Conservation (phyloP, 768 basidiomycete species). For the Amyloporia xantha region DNA sequence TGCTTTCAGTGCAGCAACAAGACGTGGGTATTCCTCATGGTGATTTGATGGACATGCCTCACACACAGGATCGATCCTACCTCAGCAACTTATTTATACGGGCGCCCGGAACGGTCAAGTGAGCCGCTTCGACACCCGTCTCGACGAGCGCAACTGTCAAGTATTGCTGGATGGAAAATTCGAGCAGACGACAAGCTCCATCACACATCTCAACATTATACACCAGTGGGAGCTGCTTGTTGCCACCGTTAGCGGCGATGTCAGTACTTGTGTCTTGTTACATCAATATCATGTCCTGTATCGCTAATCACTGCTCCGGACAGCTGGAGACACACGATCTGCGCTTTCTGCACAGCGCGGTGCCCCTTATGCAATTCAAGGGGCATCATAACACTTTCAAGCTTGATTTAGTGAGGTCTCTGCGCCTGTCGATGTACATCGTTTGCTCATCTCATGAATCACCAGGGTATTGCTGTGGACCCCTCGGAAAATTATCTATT, state of each 20-base stretch:
- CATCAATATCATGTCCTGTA: too few species aligned
- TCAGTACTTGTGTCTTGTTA: constrained; percentile 24
- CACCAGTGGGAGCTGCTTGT: constrained; percentile 47
- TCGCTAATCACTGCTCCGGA: too few species aligned
- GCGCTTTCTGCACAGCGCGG: constrained; percentile 39
- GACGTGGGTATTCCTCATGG: constrained; percentile 3
- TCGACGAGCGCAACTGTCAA: constrained; percentile 1
- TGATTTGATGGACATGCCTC: neutral
- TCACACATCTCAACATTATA: constrained; percentile 46
- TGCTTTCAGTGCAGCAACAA: constrained; percentile 1
- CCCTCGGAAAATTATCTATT: constrained; percentile 53
- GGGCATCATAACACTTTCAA: constrained; percentile 57
- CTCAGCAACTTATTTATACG: constrained; percentile 11
- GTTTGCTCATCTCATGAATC: neutral
- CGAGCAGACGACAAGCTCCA: constrained; percentile 29
- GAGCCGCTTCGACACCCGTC: constrained; percentile 13
- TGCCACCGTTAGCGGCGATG: constrained; percentile 55
- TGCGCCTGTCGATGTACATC: neutral
- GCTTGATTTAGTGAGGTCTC: constrained; percentile 40
- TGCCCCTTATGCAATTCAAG: constrained; percentile 40
- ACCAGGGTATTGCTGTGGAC: constrained; percentile 58
- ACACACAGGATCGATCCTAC: neutral
- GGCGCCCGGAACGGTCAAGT: constrained; percentile 14
- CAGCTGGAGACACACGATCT: constrained; percentile 61
- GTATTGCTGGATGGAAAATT: neutral